Conservation (phyloP, 2,329 filamentous ascomycete species). For the Coniella lustricola region DNA sequence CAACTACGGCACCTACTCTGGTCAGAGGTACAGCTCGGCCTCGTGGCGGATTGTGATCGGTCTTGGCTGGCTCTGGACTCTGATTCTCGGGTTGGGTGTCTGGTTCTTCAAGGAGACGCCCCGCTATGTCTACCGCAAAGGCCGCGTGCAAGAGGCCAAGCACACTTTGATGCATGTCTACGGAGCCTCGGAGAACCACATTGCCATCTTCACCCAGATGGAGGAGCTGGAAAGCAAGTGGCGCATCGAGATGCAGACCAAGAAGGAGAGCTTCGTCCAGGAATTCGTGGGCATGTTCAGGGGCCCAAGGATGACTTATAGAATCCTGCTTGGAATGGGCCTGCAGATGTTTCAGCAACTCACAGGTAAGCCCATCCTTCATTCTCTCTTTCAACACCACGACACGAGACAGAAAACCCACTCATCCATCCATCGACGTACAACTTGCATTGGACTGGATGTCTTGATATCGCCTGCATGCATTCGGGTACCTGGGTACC, state of each 20-base stretch:
- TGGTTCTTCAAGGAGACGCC: constrained; percentile 46
- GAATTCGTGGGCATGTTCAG: constrained; percentile 55
- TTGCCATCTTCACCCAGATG: constrained; percentile 40
- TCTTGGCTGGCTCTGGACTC: constrained; percentile 43
- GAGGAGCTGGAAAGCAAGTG: constrained; percentile 48
- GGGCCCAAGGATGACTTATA: constrained; percentile 56
- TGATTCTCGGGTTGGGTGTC: constrained; percentile 42
- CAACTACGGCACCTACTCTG: constrained; percentile 53
- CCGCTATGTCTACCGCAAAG: constrained; percentile 43
- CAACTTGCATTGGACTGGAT: no score
- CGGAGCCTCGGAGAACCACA: constrained; percentile 35
- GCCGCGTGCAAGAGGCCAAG: constrained; percentile 38
- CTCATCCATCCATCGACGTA: no score
- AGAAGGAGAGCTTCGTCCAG: constrained; percentile 31
- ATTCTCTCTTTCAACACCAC: no score
- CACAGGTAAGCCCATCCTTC: constrained; percentile 29
- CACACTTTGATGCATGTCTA: constrained; percentile 42
- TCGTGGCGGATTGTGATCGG: constrained; percentile 56
- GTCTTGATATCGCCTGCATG: no score
- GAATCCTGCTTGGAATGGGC: constrained; percentile 51
- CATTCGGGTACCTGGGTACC: no score
- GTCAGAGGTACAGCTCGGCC: constrained; percentile 37
- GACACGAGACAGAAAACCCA: no score
- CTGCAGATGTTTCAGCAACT: constrained; percentile 63
- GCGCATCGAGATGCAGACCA: constrained; percentile 36